These are phyloP conservation scores for Apiospora koreana DNA, from an alignment of 2,329 filamentous ascomycete species.

Conservation along the genomic window DNA sequence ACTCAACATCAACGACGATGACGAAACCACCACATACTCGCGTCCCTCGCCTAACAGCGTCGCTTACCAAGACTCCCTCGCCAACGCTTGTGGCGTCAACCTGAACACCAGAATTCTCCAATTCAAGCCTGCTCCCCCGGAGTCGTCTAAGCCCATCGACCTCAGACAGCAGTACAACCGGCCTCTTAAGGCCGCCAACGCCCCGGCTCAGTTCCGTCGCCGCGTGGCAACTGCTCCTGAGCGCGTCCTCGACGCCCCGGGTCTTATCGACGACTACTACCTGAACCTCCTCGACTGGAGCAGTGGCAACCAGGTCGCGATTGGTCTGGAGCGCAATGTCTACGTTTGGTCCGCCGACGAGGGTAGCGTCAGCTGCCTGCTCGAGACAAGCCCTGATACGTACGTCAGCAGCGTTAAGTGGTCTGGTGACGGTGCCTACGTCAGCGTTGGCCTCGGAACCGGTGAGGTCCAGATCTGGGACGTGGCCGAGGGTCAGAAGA, in stretches of 20 bases:
- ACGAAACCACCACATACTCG: constrained; percentile 68
- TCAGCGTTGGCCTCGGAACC: constrained; percentile 89
- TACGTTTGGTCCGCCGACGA: constrained; percentile 98
- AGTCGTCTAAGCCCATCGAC: constrained; percentile 97
- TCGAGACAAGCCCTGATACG: constrained; percentile 87
- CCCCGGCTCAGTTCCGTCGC: constrained; percentile 84
- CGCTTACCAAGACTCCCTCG: constrained; percentile 89
- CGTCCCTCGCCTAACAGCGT: constrained; percentile 84
- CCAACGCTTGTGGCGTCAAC: constrained; percentile 87
- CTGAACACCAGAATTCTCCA: constrained; percentile 94
- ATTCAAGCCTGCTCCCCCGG: constrained; percentile 97
- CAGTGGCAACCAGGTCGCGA: constrained; percentile 95
- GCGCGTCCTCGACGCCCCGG: constrained; percentile 92
- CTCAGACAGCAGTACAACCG: constrained; percentile 97
- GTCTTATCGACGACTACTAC: constrained; percentile 97
- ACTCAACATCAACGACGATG: constrained; percentile 71
- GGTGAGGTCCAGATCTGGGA: constrained; percentile 99
- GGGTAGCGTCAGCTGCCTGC: constrained; percentile 82
- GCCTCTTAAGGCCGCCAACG: constrained; percentile 76
- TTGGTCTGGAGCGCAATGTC: constrained; percentile 93
- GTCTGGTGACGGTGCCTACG: constrained; percentile 96
- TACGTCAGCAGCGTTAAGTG: constrained; percentile 99
- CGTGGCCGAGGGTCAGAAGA: constrained; percentile 89
- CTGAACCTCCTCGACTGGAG: constrained; percentile 99
- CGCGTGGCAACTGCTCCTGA: constrained; percentile 94